A percentile compares a stretch with the other conserved stretches of the same genome.
Conservation (phyloP, 331 rosid genomes). For the Quercus lobata region DNA sequence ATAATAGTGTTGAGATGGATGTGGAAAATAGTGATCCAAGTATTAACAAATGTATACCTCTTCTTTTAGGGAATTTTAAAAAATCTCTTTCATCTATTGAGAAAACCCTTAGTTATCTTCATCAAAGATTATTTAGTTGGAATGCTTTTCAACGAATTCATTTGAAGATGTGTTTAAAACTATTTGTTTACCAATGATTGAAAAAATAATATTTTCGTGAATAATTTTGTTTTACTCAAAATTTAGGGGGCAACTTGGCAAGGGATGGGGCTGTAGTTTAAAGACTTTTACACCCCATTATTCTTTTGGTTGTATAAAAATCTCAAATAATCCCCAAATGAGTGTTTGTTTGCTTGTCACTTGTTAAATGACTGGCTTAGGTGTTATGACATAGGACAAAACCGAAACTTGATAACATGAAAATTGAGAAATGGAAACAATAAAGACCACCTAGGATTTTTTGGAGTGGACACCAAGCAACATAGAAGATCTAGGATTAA, state of each 20-base stretch:
- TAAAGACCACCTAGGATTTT: too few species aligned
- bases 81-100: neutral
- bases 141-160: neutral
- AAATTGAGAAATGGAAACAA: too few species aligned
- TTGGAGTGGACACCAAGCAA: too few species aligned
- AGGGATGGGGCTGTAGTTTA: neutral
- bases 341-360: neutral
- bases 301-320: neutral
- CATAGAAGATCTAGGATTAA: too few species aligned
- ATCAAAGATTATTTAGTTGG: neutral
- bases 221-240: neutral
- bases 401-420: too few species aligned
- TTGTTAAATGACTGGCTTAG: neutral
- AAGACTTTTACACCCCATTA: neutral
- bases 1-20: conserved; percentile 47
- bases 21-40: conserved; percentile 31
- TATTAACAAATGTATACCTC: conserved; percentile 37
- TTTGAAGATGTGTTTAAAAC: neutral
- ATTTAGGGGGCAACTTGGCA: neutral
- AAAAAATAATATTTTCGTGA: too few species aligned
- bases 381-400: neutral
- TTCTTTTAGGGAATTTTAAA: neutral
- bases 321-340: neutral
- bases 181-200: neutral
- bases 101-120: neutral